Evolutionary conservation across 1,139 yeast species (phyloP), one percentile per base, ranked within the genome.

Genomic region (Candida labiduridarum): DNA sequence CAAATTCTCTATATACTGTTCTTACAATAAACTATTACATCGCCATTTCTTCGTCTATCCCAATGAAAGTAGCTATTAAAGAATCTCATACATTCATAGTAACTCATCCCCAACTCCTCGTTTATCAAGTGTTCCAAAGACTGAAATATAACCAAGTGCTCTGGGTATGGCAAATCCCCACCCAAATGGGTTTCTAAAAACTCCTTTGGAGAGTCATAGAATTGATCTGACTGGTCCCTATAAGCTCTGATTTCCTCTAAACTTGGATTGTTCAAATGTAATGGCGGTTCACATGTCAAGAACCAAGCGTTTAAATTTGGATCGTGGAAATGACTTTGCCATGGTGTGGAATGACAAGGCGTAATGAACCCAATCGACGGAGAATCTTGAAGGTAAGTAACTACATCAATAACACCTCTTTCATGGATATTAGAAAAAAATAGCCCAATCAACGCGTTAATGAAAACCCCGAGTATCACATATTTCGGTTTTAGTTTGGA

Each of bases 291-390:
- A 65, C 99, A 95, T 0, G 96, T 84, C 39, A 95, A 72, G 52
- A 87, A 86, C 96, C 97, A 89, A 1, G 72, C 59, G 1, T 51
- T 38, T 3, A 82, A 65, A 15, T 76, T 78, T 7, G 71, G 66
- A 22, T 87, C 69, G 60, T 91, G 97, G 41, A 95, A 67, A 60
- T 87, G 84, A 35, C 96, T 82, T 62, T 90, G 97, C 87, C 96
- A 89, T 2, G 99, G 99, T 0, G 98, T 92, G 0, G 98, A 92
- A 65, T 95, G 99, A 61, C 99, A 95, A 0, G 99, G 99, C 63
- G 92, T 89, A 16, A 95, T 66, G 57, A 94, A 87, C 0, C 96
- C 96, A 41, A 91, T 71, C 2, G 87, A 78, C 0, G 76, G 68
- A 1, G 39, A 30, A 11, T 78, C 70, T 8, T 65, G 53, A 22